These are phyloP conservation scores for Cubamyces sp. DNA, from an alignment of 768 basidiomycete genomes.

Conservation along the genomic window DNA sequence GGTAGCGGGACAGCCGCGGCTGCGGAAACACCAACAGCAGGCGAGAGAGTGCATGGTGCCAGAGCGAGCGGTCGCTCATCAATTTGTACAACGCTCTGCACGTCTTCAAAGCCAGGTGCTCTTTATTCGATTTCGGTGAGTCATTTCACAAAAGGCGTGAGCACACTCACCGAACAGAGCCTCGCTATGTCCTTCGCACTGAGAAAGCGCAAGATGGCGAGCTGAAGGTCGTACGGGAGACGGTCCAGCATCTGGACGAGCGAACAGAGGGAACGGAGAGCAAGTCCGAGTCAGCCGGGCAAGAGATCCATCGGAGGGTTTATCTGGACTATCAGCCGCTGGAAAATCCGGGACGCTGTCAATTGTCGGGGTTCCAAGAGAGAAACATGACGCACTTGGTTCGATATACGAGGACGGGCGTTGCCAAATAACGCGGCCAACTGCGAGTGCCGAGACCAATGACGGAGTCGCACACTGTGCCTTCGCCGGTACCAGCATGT, in stretches of 20 bases:
- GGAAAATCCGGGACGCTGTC: not conserved
- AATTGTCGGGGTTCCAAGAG: constrained; percentile 5
- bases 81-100: constrained; percentile 15
- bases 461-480: constrained; percentile 11
- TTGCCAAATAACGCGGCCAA: constrained; percentile 1
- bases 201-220: constrained; percentile 11
- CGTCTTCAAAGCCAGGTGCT: constrained; percentile 5
- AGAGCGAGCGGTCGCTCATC: constrained; percentile 19
- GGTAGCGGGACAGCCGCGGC: constrained; percentile 12
- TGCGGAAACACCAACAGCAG: constrained; percentile 18
- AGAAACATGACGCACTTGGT: constrained; percentile 18
- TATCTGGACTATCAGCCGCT: constrained; percentile 25
- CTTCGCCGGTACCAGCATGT: constrained; percentile 21
- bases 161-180: constrained; percentile 19
- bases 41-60: constrained; percentile 19
- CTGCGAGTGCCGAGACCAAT: constrained; percentile 22
- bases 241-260: constrained; percentile 12
- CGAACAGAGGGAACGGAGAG: constrained; percentile 8
- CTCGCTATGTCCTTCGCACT: constrained; percentile 11
- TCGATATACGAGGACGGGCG: constrained; percentile 1
- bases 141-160: not conserved
- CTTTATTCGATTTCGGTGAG: not conserved
- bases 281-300: constrained; percentile 1
- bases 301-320: constrained; percentile 3
- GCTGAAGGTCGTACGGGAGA: constrained; percentile 20